Evolutionary conservation across 225 moss, liverwort and hornwort genomes (phyloP).

Genomic region (Ulota crispa): DNA sequence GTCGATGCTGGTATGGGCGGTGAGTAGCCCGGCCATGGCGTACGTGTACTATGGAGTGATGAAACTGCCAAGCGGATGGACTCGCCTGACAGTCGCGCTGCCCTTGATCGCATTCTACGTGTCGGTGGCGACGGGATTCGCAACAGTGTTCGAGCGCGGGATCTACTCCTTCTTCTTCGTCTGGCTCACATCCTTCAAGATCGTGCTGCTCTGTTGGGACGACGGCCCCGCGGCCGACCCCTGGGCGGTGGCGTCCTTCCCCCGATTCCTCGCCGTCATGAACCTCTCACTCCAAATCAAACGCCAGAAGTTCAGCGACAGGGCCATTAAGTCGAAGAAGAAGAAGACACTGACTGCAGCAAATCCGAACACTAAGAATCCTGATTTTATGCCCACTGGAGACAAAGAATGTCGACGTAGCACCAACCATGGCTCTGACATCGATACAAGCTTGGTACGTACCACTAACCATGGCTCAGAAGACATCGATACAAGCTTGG

Average conservation of each 20-base stretch:
- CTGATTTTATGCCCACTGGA: background rate
- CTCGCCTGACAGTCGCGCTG: constrained; percentile 54
- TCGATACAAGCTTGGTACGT: too few species aligned
- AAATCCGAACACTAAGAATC: background rate
- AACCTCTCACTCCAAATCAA: constrained; percentile 67
- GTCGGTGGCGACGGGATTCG: constrained; percentile 35
- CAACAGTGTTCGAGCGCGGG: constrained; percentile 34
- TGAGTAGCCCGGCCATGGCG: constrained; percentile 43
- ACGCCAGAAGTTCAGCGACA: constrained; percentile 36
- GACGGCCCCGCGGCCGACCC: constrained; percentile 68
- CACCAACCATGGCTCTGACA: background rate
- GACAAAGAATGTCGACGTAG: background rate
- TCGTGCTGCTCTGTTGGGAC: constrained; percentile 71
- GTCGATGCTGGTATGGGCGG: constrained; percentile 27
- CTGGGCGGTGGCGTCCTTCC: constrained; percentile 62
- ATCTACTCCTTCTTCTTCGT: constrained; percentile 58
- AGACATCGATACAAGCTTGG: background rate
- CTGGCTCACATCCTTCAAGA: constrained; percentile 66
- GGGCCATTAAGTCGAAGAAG: background rate
- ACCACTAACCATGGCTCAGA: background rate
- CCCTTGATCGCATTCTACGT: constrained; percentile 60
- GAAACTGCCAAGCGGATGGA: constrained; percentile 44
- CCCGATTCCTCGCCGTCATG: constrained; percentile 70
- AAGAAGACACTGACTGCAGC: background rate
- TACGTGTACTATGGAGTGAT: constrained; percentile 65